These are phyloP conservation scores for Eimeria praecox DNA, from an alignment of 169 alveolate species.

Conservation along the genomic window DNA sequence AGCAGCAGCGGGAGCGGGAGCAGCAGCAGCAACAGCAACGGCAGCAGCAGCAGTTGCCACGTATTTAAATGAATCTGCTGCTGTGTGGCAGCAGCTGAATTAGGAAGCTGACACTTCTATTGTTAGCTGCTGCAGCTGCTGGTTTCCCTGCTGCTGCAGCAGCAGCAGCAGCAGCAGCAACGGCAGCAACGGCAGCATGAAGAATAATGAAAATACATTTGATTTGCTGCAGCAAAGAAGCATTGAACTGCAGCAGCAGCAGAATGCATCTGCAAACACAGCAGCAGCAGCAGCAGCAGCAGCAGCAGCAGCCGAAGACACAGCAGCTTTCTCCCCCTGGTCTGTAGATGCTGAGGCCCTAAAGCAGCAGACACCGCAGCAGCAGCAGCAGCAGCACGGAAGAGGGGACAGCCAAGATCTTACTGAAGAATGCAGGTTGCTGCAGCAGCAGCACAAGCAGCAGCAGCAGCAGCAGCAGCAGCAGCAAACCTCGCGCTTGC, in stretches of 20 bases:
- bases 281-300: slow-evolving; percentile 13
- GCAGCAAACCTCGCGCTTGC: slow-evolving; percentile 24
- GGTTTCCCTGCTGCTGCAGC: slow-evolving; percentile 9
- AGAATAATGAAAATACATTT: background rate
- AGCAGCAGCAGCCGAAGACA: slow-evolving; percentile 1
- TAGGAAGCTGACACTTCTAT: slow-evolving; percentile 1
- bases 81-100: background rate
- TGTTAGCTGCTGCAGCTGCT: background rate
- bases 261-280: background rate
- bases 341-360: background rate
- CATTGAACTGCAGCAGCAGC: slow-evolving; percentile 30
- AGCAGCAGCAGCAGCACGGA: background rate
- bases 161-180: background rate
- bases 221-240: background rate
- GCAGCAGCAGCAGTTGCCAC: background rate
- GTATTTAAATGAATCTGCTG: slow-evolving; percentile 9
- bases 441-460: slow-evolving; percentile 18
- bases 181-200: slow-evolving; percentile 9
- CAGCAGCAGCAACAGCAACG: background rate
- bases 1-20: background rate
- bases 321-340: slow-evolving; percentile 1
- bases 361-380: slow-evolving; percentile 6
- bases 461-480: slow-evolving; percentile 33
- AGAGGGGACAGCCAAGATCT: background rate
- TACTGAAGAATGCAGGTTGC: slow-evolving; percentile 17